Evolutionary conservation across 2,329 filamentous ascomycete genomes (phyloP).

Genomic region (Eutypella sp.): DNA sequence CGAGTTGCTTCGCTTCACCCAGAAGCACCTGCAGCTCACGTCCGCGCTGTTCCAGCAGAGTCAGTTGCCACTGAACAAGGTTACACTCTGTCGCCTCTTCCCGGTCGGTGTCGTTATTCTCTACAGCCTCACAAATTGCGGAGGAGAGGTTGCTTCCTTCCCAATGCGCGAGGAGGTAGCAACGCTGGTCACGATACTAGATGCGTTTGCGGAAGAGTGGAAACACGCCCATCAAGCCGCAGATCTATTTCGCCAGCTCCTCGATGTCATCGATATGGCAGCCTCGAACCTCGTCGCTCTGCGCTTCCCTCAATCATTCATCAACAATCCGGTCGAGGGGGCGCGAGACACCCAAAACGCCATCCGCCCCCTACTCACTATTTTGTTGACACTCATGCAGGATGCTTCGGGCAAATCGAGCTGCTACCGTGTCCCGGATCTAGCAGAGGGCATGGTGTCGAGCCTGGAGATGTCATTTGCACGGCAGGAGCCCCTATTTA

Average conservation of each 20-base stretch:
- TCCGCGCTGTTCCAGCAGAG: constrained; percentile 37
- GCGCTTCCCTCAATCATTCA: constrained; percentile 8
- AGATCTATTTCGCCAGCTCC: constrained; percentile 29
- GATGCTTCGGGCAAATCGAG: constrained; percentile 30
- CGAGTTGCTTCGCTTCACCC: constrained; percentile 34
- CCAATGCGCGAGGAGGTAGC: constrained; percentile 31
- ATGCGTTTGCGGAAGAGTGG: constrained; percentile 34
- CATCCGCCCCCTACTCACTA: constrained; percentile 13
- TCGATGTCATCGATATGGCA: constrained; percentile 14
- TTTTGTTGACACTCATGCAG: constrained; percentile 24
- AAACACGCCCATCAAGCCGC: constrained; percentile 29
- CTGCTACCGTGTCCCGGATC: constrained; percentile 19
- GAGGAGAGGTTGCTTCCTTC: constrained; percentile 17
- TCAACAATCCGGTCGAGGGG: constrained; percentile 5
- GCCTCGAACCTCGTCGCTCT: constrained; percentile 13
- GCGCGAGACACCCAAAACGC: constrained; percentile 16
- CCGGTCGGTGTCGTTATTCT: constrained; percentile 34
- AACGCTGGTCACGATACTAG: constrained; percentile 29
- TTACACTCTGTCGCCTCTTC: constrained; percentile 35
- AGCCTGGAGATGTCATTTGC: neutral
- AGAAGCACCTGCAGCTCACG: constrained; percentile 38
- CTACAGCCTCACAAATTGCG: constrained; percentile 21
- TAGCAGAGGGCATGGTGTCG: neutral
- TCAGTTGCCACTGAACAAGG: constrained; percentile 38
- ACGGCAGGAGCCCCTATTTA: neutral